phyloP scores from a whole-genome alignment of 2,329 filamentous ascomycete genomes.

The Fusarium sp. region DNA sequence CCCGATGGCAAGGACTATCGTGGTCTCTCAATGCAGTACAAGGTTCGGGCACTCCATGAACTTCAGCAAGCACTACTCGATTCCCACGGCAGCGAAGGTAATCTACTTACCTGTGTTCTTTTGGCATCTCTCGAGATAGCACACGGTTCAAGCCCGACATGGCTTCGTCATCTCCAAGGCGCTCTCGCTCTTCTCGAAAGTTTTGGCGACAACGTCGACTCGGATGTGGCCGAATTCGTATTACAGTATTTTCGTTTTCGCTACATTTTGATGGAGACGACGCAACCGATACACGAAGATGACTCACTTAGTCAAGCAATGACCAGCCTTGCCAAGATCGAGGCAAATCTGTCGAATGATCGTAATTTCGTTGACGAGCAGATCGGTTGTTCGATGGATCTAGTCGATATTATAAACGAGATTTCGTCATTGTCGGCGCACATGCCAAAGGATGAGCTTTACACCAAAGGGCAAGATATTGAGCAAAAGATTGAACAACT shows the following conservation, averaged over 20 bases:
- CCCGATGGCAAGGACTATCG: constrained; percentile 37
- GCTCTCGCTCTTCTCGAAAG: constrained; percentile 43
- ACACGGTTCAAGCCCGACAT: constrained; percentile 37
- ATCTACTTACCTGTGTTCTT: constrained; percentile 42
- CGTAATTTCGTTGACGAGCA: constrained; percentile 39
- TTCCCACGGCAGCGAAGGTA: constrained; percentile 28
- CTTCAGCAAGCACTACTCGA: constrained; percentile 32
- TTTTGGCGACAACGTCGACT: constrained; percentile 27
- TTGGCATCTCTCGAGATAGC: constrained; percentile 43
- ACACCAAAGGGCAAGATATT: constrained; percentile 25
- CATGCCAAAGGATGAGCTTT: constrained; percentile 16
- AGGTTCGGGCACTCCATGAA: constrained; percentile 37
- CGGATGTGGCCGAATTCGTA: constrained; percentile 36
- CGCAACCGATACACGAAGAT: constrained; percentile 26
- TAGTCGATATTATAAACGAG: constrained; percentile 43
- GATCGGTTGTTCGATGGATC: constrained; percentile 44
- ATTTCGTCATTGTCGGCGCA: constrained; percentile 33
- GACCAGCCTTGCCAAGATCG: constrained; percentile 21
- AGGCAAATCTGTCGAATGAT: constrained; percentile 25
- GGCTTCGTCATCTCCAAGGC: constrained; percentile 42
- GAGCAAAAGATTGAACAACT: constrained; percentile 22
- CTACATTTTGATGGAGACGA: constrained; percentile 43
- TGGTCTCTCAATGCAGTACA: constrained; percentile 40
- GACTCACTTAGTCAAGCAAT: constrained; percentile 26
- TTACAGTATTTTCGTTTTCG: constrained; percentile 44